Evolutionary conservation across 192 early-diverging fungal species (phyloP).

Genomic region (Coemansia aciculifera): DNA sequence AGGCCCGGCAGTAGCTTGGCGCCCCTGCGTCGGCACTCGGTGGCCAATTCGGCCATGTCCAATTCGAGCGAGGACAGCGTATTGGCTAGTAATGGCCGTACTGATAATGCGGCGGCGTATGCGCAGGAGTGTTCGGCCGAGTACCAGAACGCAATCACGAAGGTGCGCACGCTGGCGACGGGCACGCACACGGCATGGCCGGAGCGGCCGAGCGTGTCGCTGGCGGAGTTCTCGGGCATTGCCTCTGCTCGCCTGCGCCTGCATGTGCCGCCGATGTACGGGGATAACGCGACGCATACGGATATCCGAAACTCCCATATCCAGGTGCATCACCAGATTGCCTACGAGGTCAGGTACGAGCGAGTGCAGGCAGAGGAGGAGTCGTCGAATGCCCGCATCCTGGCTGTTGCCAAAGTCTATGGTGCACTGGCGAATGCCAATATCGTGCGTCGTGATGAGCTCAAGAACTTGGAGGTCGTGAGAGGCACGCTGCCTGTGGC

Average conservation of each 20-base stretch:
- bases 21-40: slow-evolving; percentile 1
- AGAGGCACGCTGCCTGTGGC: slow-evolving; percentile 42
- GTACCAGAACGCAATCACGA: slow-evolving; percentile 34
- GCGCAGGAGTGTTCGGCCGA: slow-evolving; percentile 3
- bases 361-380: not conserved
- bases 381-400: slow-evolving; percentile 18
- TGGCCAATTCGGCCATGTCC: slow-evolving; percentile 15
- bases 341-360: slow-evolving; percentile 41
- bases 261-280: not conserved
- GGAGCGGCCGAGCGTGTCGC: not conserved
- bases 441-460: slow-evolving; percentile 39
- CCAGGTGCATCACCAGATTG: slow-evolving; percentile 49
- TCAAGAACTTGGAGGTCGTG: not conserved
- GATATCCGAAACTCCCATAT: slow-evolving; percentile 49
- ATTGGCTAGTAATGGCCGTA: not conserved
- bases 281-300: not conserved
- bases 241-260: slow-evolving; percentile 10
- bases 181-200: slow-evolving; percentile 4
- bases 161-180: slow-evolving; percentile 28
- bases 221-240: slow-evolving; percentile 23
- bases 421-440: slow-evolving; percentile 15
- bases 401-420: slow-evolving; percentile 26
- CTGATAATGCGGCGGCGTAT: slow-evolving; percentile 1
- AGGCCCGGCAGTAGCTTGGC: not conserved
- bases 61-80: slow-evolving; percentile 35